Conservation (phyloP, 2,329 filamentous ascomycete genomes). For the Nemania serpens region DNA sequence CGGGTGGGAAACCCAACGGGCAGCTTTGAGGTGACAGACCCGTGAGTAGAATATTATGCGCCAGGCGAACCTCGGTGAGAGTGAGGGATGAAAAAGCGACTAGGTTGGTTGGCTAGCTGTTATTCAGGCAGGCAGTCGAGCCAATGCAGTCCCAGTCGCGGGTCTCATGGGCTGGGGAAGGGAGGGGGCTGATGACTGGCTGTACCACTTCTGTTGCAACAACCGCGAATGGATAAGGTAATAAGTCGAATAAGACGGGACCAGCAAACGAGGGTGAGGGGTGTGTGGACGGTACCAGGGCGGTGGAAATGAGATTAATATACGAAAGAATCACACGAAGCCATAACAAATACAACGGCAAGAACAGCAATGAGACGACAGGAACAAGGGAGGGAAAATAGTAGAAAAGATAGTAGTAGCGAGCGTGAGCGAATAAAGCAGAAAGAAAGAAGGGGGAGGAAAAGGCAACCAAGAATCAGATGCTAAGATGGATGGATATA, state of each 20-base stretch:
- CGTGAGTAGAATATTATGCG: constrained; percentile 11
- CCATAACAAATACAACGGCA: background rate
- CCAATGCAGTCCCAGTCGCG: constrained; percentile 8
- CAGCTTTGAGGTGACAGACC: background rate
- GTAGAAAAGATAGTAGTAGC: constrained; percentile 24
- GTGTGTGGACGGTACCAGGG: constrained; percentile 3
- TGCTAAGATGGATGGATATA: constrained; percentile 6
- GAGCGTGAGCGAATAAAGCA: constrained; percentile 19
- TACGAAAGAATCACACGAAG: constrained; percentile 4
- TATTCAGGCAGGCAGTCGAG: constrained; percentile 7
- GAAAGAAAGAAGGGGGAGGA: constrained; percentile 28
- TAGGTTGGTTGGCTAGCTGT: constrained; percentile 16
- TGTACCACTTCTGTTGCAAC: background rate
- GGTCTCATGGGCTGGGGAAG: constrained; percentile 9
- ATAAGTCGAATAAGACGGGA: constrained; percentile 8
- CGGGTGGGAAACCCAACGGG: background rate
- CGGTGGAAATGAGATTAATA: constrained; percentile 15
- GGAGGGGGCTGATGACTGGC: constrained; percentile 9
- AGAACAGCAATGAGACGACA: background rate
- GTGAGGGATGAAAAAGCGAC: constrained; percentile 15
- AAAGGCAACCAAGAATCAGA: constrained; percentile 35
- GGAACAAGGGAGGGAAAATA: constrained; percentile 10
- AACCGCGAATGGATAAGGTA: background rate
- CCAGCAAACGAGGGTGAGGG: constrained; percentile 18
- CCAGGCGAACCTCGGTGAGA: constrained; percentile 25